A percentile compares a stretch with the other conserved stretches of the same genome.
phyloP scores from a whole-genome alignment of 2,329 filamentous ascomycete genomes.

The Exophiala xenobiotica region DNA sequence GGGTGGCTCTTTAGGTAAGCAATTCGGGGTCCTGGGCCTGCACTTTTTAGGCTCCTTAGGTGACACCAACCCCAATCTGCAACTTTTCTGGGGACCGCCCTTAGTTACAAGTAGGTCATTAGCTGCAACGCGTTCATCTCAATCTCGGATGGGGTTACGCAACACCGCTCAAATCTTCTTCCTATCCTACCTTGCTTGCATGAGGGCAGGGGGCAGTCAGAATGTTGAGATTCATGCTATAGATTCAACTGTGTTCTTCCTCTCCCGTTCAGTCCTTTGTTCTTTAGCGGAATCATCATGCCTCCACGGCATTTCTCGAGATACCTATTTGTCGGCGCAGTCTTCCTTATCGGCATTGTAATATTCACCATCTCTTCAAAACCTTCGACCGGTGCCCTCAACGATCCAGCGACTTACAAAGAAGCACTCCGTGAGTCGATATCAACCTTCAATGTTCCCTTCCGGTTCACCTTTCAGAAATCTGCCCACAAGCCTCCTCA shows the following conservation, averaged over 20 bases:
- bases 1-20: neutral
- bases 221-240: neutral
- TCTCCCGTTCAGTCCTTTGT: neutral
- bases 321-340: constrained; percentile 42
- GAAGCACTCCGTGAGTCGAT: constrained; percentile 36
- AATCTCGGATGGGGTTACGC: neutral
- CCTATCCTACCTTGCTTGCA: neutral
- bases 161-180: neutral
- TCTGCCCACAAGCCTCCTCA: constrained; percentile 70
- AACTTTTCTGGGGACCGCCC: neutral
- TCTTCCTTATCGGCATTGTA: constrained; percentile 44
- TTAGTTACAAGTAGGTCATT: neutral
- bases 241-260: too few species aligned
- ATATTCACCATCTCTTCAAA: constrained; percentile 46
- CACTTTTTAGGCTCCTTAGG: too few species aligned
- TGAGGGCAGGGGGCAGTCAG: neutral
- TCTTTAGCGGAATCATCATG: constrained; percentile 17
- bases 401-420: constrained; percentile 12
- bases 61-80: neutral
- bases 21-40: too few species aligned
- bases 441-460: constrained; percentile 52
- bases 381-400: constrained; percentile 35
- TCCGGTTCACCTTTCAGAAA: constrained; percentile 61
- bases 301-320: constrained; percentile 31
- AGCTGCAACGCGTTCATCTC: neutral